Evolutionary conservation across 352 stramenopile species (phyloP), one percentile per base, ranked within the genome.

Genomic region (Globisporangium ultimum): DNA sequence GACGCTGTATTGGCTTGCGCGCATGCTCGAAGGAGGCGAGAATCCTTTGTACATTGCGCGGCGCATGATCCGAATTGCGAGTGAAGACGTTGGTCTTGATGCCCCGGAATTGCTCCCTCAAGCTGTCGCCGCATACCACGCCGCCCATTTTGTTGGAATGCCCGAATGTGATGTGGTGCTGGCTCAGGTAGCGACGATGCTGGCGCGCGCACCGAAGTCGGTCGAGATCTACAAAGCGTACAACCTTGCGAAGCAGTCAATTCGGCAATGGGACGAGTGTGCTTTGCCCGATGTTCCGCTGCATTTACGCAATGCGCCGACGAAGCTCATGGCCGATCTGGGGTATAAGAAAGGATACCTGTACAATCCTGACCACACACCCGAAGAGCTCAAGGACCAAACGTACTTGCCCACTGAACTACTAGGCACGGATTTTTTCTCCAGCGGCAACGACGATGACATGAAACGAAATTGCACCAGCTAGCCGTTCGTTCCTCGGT

Each of bases 11-110:
- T 96, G 85, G 85, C 66, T 96, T 17, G 88, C 69, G 13, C 72
- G 86, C 9, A 96, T 96, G 88, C 70, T 96, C 2, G 79, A 95
- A 61, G 86, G 80, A 4, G 86, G 88, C 9, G 88, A 96, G 50
- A 91, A 95, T 18, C 86, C 88, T 11, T 53, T 95, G 22, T 96
- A 79, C 40, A 75, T 96, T 22, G 83, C 80, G 4, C 66, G 88
- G 0, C 79, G 88, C 11, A 78, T 95, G 50, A 90, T 96, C 58
- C 79, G 86, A 40, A 89, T 95, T 50, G 86, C 88, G 38, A 88
- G 74, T 52, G 88, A 96, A 72, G 88, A 96, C 67, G 66, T 96
- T 12, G 86, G 88, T 0, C 69, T 95, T 1, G 83, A 70, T 3
- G 85, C 87, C 18, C 73, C 84, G 9, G 74, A 93, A 34, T 53